Evolutionary conservation across 768 basidiomycete genomes (phyloP).

Genomic region (Boletus subcaerulescens): DNA sequence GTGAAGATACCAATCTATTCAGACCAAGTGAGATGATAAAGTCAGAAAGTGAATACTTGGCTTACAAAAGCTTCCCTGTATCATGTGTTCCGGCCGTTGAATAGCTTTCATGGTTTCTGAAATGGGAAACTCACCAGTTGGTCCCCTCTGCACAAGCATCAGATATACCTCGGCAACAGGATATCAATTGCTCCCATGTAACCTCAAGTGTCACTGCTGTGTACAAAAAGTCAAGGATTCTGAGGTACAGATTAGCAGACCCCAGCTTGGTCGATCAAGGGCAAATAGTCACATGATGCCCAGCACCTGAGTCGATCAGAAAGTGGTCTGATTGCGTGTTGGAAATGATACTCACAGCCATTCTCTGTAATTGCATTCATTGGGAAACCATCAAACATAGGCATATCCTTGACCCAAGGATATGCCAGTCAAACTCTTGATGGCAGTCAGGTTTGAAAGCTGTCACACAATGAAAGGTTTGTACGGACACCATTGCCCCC

Average conservation of each 20-base stretch:
- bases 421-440: constrained; percentile 1
- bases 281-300: not conserved
- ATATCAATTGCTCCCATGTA: not conserved
- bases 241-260: not conserved
- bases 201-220: not conserved
- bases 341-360: not conserved
- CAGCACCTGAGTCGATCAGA: not conserved
- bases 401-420: constrained; percentile 3
- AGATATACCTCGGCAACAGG: constrained; percentile 1
- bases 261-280: not conserved
- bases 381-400: constrained; percentile 1
- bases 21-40: not conserved
- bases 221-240: not conserved
- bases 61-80: constrained; percentile 1
- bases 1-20: not conserved
- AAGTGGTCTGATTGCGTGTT: too few species aligned
- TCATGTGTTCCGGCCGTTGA: not conserved
- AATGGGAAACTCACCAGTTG: not conserved
- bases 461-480: not conserved
- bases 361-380: not conserved
- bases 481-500: not conserved
- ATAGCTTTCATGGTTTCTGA: not conserved
- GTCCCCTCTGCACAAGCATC: not conserved
- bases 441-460: not conserved
- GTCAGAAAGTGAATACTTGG: too few species aligned